phyloP scores from a whole-genome alignment of 805 yeast genomes.

The Suhomyces canberraensis region DNA sequence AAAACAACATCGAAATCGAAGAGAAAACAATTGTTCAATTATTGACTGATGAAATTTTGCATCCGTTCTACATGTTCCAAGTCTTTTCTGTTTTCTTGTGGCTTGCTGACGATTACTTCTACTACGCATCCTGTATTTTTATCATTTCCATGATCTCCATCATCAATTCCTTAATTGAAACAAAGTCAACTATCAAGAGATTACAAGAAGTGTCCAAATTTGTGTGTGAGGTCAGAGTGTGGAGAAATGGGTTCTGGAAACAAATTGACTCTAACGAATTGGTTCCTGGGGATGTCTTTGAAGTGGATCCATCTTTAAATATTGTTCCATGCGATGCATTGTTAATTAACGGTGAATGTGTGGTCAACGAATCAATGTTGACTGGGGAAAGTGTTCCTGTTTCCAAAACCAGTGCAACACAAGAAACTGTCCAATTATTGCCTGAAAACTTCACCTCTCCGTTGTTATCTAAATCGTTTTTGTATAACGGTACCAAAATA shows the following conservation, averaged over 20 bases:
- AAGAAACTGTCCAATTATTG: conserved; percentile 56
- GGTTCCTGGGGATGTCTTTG: conserved; percentile 96
- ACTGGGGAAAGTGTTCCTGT: conserved; percentile 99
- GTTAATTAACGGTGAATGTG: conserved; percentile 85
- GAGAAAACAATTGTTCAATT: conserved; percentile 66
- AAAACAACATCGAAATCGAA: conserved; percentile 68
- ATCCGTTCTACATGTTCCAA: conserved; percentile 95
- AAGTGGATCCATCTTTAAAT: conserved; percentile 77
- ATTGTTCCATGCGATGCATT: conserved; percentile 87
- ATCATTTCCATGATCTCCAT: conserved; percentile 81
- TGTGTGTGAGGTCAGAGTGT: conserved; percentile 80
- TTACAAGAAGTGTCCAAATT: conserved; percentile 70
- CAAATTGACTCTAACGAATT: conserved; percentile 70
- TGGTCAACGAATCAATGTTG: conserved; percentile 95
- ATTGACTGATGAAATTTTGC: conserved; percentile 81
- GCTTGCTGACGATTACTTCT: conserved; percentile 89
- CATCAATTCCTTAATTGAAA: conserved; percentile 78
- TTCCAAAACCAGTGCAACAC: conserved; percentile 66
- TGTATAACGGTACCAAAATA: conserved; percentile 87
- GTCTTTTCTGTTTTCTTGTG: conserved; percentile 87
- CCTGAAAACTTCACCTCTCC: conserved; percentile 62
- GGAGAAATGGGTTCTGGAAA: conserved; percentile 92
- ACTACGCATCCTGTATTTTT: conserved; percentile 91
- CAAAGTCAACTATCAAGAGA: conserved; percentile 68
- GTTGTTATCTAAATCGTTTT: conserved; percentile 65